Evolutionary conservation across 2,329 filamentous ascomycete species (phyloP).

Genomic region (Cladobotryum protrusum): DNA sequence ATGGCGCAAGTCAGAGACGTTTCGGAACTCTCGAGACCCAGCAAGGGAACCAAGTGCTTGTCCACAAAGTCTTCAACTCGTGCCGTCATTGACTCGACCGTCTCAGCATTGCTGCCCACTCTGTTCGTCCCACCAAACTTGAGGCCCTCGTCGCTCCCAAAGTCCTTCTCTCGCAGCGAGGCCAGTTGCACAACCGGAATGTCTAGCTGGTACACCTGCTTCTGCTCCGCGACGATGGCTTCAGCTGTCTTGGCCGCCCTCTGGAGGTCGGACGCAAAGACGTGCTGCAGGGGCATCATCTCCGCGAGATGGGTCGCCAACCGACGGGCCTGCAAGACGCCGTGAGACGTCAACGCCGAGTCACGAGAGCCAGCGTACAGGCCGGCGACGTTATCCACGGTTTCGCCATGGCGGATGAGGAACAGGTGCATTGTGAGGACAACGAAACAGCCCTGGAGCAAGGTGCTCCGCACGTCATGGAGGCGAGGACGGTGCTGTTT

Average conservation of each 20-base stretch:
- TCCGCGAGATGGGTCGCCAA: conserved; percentile 57
- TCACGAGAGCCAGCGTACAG: conserved; percentile 76
- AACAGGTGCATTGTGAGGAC: conserved; percentile 45
- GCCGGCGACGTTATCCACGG: conserved; percentile 78
- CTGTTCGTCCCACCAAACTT: conserved; percentile 39
- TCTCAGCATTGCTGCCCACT: conserved; percentile 54
- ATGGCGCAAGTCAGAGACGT: conserved; percentile 45
- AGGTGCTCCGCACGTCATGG: conserved; percentile 11
- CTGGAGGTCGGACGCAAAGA: conserved; percentile 74
- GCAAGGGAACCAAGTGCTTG: conserved; percentile 52
- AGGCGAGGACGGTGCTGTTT: conserved; percentile 11
- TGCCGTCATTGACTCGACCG: conserved; percentile 56
- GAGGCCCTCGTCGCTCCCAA: conserved; percentile 64
- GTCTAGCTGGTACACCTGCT: conserved; percentile 11
- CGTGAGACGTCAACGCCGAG: conserved; percentile 74
- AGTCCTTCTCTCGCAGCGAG: conserved; percentile 66
- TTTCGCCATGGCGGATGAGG: conserved; percentile 82
- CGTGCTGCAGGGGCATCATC: conserved; percentile 41
- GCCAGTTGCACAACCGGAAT: conserved; percentile 18
- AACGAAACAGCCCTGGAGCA: conserved; percentile 9
- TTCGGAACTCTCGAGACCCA: conserved; percentile 6
- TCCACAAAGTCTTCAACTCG: conserved; percentile 63
- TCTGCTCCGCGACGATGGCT: conserved; percentile 55
- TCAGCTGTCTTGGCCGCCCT: conserved; percentile 67
- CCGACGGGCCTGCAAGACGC: conserved; percentile 68